A percentile compares a stretch with the other conserved stretches of the same genome.
These are phyloP conservation scores for Tetrahymena thermophila DNA, from an alignment of 73 alveolate species.

Conservation along the genomic window DNA sequence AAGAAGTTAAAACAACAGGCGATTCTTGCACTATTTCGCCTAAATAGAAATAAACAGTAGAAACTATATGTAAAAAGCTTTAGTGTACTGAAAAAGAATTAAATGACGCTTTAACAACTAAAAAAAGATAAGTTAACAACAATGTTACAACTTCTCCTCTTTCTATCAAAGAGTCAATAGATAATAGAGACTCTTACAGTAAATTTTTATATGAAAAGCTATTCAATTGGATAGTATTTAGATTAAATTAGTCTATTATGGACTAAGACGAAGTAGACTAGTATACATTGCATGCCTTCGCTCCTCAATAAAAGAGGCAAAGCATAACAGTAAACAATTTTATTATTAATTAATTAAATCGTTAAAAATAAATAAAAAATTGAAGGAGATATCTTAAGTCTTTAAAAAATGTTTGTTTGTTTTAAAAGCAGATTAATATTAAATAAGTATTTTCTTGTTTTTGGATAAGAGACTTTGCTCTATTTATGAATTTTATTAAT, in stretches of 20 bases:
- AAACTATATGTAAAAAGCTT: conserved; percentile 53
- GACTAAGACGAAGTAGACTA: conserved; percentile 2
- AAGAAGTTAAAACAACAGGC: conserved; percentile 59
- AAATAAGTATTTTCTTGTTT: too few relatives aligned
- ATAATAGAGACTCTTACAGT: conserved; percentile 85
- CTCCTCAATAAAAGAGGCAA: neutral
- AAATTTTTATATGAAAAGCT: conserved; percentile 82
- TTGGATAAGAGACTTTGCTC: too few relatives aligned
- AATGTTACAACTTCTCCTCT: conserved; percentile 45
- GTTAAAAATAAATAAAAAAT: neutral
- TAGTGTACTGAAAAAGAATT: conserved; percentile 45
- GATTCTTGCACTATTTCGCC: conserved; percentile 64
- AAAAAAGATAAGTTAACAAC: conserved; percentile 24
- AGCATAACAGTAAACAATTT: neutral
- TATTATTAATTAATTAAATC: neutral
- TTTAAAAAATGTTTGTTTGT: too few relatives aligned
- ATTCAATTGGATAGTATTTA: conserved; percentile 78
- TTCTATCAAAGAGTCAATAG: conserved; percentile 35
- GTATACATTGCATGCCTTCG: conserved; percentile 4
- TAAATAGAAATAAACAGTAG: conserved; percentile 41
- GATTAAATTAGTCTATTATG: conserved; percentile 36
- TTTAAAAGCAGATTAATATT: too few relatives aligned
- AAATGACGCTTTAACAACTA: conserved; percentile 35
- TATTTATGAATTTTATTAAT: too few relatives aligned
- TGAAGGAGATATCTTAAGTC: neutral